Percentiles rank a stretch among this genome's conserved stretches.
Conservation (phyloP, 208 protist species). For the Naegleria gruberi region DNA sequence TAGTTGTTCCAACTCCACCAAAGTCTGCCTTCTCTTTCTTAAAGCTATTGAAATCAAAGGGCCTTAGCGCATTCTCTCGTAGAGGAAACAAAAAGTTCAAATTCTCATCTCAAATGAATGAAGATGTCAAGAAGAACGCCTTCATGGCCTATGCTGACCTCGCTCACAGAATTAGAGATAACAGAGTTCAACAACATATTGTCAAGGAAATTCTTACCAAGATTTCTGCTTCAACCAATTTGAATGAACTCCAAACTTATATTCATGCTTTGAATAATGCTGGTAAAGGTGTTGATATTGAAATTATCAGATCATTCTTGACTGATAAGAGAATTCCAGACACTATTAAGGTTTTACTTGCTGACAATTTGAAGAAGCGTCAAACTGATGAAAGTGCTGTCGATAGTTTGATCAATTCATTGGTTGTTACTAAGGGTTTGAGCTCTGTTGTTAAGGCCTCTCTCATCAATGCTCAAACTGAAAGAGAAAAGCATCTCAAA, state of each 20-base stretch:
- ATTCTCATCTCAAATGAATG: background rate
- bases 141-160: background rate
- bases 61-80: background rate
- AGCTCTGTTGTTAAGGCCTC: background rate
- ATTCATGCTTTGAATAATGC: conserved; percentile 1
- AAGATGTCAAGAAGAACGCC: background rate
- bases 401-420: background rate
- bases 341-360: background rate
- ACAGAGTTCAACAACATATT: background rate
- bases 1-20: background rate
- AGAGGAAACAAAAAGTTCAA: background rate
- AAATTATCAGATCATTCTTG: background rate
- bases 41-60: background rate
- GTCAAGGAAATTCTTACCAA: background rate
- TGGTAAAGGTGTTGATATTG: background rate
- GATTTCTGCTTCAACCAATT: background rate
- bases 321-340: background rate
- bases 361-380: background rate
- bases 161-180: background rate
- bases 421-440: background rate
- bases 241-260: background rate
- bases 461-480: background rate
- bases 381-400: background rate
- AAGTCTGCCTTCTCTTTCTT: background rate
- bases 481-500: background rate